Evolutionary conservation across 805 yeast species (phyloP).

Genomic region (Ogataea paraovalis): DNA sequence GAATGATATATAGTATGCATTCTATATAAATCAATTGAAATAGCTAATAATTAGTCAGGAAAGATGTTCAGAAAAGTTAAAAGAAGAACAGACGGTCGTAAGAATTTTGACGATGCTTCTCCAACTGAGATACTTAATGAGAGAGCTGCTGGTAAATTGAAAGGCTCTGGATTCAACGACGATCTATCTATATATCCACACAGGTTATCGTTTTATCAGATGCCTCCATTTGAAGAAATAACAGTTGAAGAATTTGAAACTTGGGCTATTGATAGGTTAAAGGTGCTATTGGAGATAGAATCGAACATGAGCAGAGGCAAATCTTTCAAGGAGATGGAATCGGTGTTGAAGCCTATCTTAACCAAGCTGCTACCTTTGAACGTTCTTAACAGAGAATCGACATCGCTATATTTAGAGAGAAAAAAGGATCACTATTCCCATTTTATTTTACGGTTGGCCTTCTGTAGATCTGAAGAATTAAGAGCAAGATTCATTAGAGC

Average conservation of each 20-base stretch:
- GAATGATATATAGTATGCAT: too few species aligned
- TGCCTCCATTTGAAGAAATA: slow-evolving; percentile 80
- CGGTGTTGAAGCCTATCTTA: slow-evolving; percentile 60
- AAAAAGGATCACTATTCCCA: slow-evolving; percentile 91
- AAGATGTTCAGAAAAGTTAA: slow-evolving; percentile 69
- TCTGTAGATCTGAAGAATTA: slow-evolving; percentile 81
- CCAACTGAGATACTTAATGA: slow-evolving; percentile 24
- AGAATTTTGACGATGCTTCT: slow-evolving; percentile 45
- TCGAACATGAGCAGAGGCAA: slow-evolving; percentile 64
- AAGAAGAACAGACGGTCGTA: slow-evolving; percentile 69
- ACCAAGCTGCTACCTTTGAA: slow-evolving; percentile 62
- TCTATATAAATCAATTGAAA: neutral
- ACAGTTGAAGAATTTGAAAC: slow-evolving; percentile 89
- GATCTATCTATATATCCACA: slow-evolving; percentile 38
- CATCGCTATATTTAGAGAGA: slow-evolving; percentile 51
- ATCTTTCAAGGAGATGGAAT: slow-evolving; percentile 59
- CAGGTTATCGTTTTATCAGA: slow-evolving; percentile 68
- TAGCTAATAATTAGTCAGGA: neutral
- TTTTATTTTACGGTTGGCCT: slow-evolving; percentile 80
- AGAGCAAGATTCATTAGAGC: slow-evolving; percentile 74
- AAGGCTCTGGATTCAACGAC: slow-evolving; percentile 27
- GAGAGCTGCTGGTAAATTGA: slow-evolving; percentile 13
- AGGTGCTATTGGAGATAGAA: slow-evolving; percentile 81
- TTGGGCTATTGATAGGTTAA: slow-evolving; percentile 92
- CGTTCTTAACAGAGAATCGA: slow-evolving; percentile 38